Conservation (phyloP, 805 yeast genomes). For the Naumovozyma baii region DNA sequence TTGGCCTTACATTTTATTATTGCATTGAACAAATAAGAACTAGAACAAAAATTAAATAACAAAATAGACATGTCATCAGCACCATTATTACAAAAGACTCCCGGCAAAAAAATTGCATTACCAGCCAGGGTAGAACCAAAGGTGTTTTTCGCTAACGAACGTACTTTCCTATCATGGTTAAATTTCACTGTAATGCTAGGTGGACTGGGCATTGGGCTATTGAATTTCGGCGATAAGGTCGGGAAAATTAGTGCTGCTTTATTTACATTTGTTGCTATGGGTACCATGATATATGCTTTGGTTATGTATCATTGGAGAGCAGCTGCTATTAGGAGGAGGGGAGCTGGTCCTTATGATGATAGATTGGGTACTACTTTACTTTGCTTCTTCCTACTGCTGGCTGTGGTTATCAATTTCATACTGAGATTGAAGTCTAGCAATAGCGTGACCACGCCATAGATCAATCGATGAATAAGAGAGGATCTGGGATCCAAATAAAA, state of each 20-base stretch:
- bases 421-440: slow-evolving; percentile 42
- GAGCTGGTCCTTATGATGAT: slow-evolving; percentile 98
- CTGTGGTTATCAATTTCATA: slow-evolving; percentile 87
- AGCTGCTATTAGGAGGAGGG: slow-evolving; percentile 93
- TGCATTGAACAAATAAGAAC: no score
- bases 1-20: no score
- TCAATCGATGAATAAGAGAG: no score
- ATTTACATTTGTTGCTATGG: slow-evolving; percentile 94
- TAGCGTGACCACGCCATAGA: no score
- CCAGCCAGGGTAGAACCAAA: slow-evolving; percentile 99
- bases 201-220: slow-evolving; percentile 88
- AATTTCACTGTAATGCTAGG: slow-evolving; percentile 98
- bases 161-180: slow-evolving; percentile 96
- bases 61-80: slow-evolving; percentile 40
- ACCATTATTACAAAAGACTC: slow-evolving; percentile 63
- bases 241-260: slow-evolving; percentile 90
- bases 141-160: slow-evolving; percentile 96
- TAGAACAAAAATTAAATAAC: no score
- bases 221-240: slow-evolving; percentile 90
- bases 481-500: no score
- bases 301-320: slow-evolving; percentile 99
- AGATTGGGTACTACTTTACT: slow-evolving; percentile 97
- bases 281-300: slow-evolving; percentile 92
- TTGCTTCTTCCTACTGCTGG: slow-evolving; percentile 84
- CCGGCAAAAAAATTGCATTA: slow-evolving; percentile 87